Evolutionary conservation across 2,329 filamentous ascomycete genomes (phyloP).

Genomic region (Davidsoniella australis): DNA sequence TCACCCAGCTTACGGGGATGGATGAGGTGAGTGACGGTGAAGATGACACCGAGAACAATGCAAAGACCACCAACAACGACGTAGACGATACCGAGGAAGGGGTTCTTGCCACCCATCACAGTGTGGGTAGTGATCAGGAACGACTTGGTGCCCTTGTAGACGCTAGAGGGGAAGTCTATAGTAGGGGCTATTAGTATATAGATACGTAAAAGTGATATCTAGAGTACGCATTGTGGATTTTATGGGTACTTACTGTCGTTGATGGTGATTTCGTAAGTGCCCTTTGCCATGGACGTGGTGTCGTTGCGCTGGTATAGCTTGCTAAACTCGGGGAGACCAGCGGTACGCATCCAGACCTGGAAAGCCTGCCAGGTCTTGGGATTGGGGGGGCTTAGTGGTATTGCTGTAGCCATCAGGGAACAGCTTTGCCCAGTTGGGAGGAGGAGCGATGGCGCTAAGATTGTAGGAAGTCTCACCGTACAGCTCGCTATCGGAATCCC

Average conservation of each 20-base stretch:
- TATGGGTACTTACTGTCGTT: slow-evolving; percentile 48
- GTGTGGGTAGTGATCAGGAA: slow-evolving; percentile 79
- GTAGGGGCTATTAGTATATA: slow-evolving; percentile 7
- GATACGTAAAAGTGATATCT: neutral
- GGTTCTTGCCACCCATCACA: slow-evolving; percentile 87
- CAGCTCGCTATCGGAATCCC: slow-evolving; percentile 64
- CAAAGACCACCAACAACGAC: slow-evolving; percentile 87
- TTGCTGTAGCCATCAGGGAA: slow-evolving; percentile 50
- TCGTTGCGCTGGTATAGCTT: slow-evolving; percentile 83
- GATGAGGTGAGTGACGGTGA: slow-evolving; percentile 80
- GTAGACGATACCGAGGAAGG: slow-evolving; percentile 92
- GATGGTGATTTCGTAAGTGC: slow-evolving; percentile 62
- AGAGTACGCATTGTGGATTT: neutral
- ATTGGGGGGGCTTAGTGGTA: slow-evolving; percentile 53
- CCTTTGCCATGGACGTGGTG: slow-evolving; percentile 43
- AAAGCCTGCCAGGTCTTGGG: slow-evolving; percentile 66
- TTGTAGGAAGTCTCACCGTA: slow-evolving; percentile 57
- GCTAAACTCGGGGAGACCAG: slow-evolving; percentile 83
- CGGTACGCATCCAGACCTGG: slow-evolving; percentile 98
- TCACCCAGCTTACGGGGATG: slow-evolving; percentile 94
- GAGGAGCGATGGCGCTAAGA: slow-evolving; percentile 51
- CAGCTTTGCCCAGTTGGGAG: slow-evolving; percentile 64
- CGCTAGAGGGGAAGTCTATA: slow-evolving; percentile 60
- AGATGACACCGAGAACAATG: slow-evolving; percentile 71
- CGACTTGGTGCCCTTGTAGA: slow-evolving; percentile 76